Evolutionary conservation across 805 yeast species (phyloP).

Genomic region (Monosporozyma solicola): DNA sequence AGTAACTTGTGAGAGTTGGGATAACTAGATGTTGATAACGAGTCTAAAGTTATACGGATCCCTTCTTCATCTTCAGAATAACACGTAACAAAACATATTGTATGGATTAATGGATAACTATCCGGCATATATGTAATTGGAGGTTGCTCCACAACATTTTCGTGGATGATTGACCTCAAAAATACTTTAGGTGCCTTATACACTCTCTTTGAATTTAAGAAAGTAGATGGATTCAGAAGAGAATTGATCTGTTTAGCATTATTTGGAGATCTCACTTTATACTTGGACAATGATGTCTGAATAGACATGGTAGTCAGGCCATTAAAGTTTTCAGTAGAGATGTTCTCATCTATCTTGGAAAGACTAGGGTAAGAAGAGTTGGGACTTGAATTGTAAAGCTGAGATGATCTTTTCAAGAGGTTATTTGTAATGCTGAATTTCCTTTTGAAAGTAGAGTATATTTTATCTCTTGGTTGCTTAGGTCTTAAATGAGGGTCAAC

Average conservation of each 20-base stretch:
- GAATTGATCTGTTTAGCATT: neutral
- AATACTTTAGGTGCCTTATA: neutral
- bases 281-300: constrained; percentile 28
- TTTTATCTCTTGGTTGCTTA: constrained; percentile 25
- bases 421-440: neutral
- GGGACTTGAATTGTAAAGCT: neutral
- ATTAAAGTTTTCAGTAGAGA: constrained; percentile 1
- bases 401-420: neutral
- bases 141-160: constrained; percentile 84
- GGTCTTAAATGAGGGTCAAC: constrained; percentile 49
- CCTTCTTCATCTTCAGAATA: constrained; percentile 90
- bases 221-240: neutral
- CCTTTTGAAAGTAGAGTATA: constrained; percentile 21
- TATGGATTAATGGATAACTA: constrained; percentile 68
- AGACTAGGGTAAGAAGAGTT: neutral
- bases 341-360: neutral
- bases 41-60: constrained; percentile 79
- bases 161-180: constrained; percentile 42
- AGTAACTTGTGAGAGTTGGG: constrained; percentile 91
- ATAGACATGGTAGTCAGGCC: constrained; percentile 53
- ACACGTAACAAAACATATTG: constrained; percentile 76
- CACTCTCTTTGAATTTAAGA: neutral
- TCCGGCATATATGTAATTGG: constrained; percentile 83
- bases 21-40: constrained; percentile 88
- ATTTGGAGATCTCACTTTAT: neutral